A percentile compares a stretch with the other conserved stretches of the same genome.
Evolutionary conservation across 164 flowering plant genomes (phyloP).

Genomic region (Litsea cubeba): DNA sequence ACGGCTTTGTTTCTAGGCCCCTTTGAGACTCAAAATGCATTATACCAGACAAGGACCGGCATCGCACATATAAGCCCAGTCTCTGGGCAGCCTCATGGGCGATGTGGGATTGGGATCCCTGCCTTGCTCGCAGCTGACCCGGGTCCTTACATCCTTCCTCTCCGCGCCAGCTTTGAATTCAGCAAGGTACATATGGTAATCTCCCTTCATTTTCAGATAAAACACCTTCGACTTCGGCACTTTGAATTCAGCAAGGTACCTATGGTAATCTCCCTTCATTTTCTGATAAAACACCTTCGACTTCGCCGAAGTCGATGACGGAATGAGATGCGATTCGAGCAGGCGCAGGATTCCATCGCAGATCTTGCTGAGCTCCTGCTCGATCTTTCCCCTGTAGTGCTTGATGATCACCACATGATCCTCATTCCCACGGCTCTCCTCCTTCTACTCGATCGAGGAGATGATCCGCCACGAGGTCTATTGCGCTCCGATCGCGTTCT

Average conservation of each 20-base stretch:
- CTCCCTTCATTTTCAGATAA: no score
- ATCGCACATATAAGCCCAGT: no score
- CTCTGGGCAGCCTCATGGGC: no score
- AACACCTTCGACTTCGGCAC: no score
- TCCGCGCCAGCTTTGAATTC: conserved; percentile 11
- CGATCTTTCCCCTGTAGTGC: conserved; percentile 17
- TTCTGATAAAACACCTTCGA: conserved; percentile 15
- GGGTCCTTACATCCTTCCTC: conserved; percentile 16
- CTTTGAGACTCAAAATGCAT: no score
- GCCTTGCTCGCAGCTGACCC: no score
- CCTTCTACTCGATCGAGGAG: conserved; percentile 15
- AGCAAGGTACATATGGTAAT: no score
- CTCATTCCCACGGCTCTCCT: conserved; percentile 16
- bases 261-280: conserved; percentile 15
- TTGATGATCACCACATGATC: conserved; percentile 13
- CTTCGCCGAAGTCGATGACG: conserved; percentile 9
- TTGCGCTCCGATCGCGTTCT: conserved; percentile 13
- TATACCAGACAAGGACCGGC: no score
- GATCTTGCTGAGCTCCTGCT: conserved; percentile 14
- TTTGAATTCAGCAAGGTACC: conserved; percentile 14
- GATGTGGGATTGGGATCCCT: no score
- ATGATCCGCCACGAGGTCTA: conserved; percentile 16
- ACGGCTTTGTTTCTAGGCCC: no score
- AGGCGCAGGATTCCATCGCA: conserved; percentile 12
- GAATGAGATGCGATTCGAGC: conserved; percentile 13